Conservation (phyloP, 371 early-diverging fungal species). For the Capniomyces stellatus region DNA sequence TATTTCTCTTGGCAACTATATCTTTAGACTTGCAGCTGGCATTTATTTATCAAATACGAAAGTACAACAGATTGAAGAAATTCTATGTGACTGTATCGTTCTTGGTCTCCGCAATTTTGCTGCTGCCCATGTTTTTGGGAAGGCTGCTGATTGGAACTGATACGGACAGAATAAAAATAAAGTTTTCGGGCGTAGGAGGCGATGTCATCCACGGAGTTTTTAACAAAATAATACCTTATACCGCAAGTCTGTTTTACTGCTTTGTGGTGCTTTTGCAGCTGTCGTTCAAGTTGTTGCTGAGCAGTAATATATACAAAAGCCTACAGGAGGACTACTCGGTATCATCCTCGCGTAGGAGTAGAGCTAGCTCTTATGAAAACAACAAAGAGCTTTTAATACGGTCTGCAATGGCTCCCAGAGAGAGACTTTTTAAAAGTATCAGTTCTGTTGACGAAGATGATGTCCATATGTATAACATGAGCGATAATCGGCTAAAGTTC, state of each 20-base stretch:
- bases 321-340: not conserved
- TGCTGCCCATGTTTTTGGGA: constrained; percentile 1
- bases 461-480: too few species aligned
- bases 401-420: not conserved
- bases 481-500: too few species aligned
- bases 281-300: not conserved
- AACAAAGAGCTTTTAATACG: not conserved
- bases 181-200: not conserved
- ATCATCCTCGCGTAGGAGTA: too few species aligned
- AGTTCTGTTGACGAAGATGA: not conserved
- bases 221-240: constrained; percentile 2
- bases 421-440: not conserved
- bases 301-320: not conserved
- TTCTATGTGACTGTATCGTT: constrained; percentile 2
- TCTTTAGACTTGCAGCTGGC: constrained; percentile 2
- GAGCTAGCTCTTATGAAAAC: not conserved
- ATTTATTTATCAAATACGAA: constrained; percentile 1
- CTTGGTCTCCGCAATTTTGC: not conserved
- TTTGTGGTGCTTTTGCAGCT: constrained; percentile 3
- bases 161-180: not conserved
- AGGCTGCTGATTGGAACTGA: not conserved
- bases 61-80: not conserved
- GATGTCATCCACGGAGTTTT: constrained; percentile 1
- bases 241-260: not conserved
- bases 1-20: constrained; percentile 1